phyloP scores from a whole-genome alignment of 768 basidiomycete species.

The Leccinum subtestaceum region DNA sequence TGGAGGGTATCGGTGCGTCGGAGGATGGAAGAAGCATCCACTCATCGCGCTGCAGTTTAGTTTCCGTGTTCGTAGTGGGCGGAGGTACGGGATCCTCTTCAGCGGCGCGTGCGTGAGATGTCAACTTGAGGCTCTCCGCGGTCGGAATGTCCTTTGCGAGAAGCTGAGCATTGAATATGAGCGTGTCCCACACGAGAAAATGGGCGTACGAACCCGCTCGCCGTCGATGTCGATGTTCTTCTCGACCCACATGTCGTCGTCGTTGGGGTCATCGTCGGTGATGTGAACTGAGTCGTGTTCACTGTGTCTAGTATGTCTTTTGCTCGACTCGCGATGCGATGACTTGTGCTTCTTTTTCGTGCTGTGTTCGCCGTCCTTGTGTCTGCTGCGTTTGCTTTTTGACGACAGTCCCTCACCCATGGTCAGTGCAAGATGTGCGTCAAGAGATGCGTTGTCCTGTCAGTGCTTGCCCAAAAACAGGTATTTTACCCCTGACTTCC shows the following conservation, averaged over 20 bases:
- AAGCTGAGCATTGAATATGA: conserved; percentile 38
- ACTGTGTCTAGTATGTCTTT: conserved; percentile 35
- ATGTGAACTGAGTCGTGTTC: conserved; percentile 36
- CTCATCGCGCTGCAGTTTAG: conserved; percentile 65
- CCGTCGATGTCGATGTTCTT: conserved; percentile 81
- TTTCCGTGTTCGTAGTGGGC: conserved; percentile 42
- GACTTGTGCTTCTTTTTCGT: conserved; percentile 56
- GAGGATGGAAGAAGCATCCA: conserved; percentile 78
- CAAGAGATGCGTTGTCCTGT: not conserved
- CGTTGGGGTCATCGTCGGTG: conserved; percentile 70
- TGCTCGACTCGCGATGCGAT: conserved; percentile 37
- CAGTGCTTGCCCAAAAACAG: conserved; percentile 1
- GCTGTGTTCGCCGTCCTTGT: conserved; percentile 43
- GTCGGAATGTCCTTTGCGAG: conserved; percentile 77
- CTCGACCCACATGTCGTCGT: conserved; percentile 83
- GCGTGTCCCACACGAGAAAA: not conserved
- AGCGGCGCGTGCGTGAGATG: conserved; percentile 52
- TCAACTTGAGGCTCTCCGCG: conserved; percentile 65
- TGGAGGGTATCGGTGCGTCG: conserved; percentile 26
- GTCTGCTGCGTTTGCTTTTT: conserved; percentile 30
- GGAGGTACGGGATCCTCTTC: conserved; percentile 49
- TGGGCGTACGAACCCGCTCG: conserved; percentile 54
- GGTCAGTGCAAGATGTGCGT: conserved; percentile 1
- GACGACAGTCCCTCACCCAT: conserved; percentile 26
- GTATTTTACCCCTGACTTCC: not conserved